Evolutionary conservation across 176 grass and related monocot genomes (phyloP), one percentile per base, ranked within the genome.

Genomic region (Eragrostis curvula): DNA sequence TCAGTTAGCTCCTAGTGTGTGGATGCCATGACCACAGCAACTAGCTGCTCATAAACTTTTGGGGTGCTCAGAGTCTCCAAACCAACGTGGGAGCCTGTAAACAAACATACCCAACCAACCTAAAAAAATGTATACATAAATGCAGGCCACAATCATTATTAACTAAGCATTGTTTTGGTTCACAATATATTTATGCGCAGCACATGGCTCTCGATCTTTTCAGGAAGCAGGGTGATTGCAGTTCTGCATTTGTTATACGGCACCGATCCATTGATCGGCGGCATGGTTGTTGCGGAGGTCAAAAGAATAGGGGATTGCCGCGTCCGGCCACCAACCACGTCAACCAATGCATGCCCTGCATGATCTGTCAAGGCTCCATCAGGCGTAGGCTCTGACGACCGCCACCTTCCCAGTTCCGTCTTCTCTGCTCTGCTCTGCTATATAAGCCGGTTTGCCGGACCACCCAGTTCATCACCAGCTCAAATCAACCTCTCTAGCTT

Each of bases 41-140:
- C n/a, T 71, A 28, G 57, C 1, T 57, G 20, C 24, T 5, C 13
- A 8, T 5, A 21, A 8, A 25, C 63, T 77, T 78, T 70, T 49
- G 1, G 73, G 64, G 20, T 47, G 13, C 23, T 27, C 7, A 18
- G 23, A 69, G 63, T 12, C 48, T 52, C 63, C 49, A 44, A 3
- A 27, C 14, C 66, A 80, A 80, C 84, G 60, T 81, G 77, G 60
- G 29, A 65, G 25, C 77, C 12, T 80, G 77, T 46, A 76, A 58
- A 58, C 39, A 76, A 77, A 13, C 30, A 51, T 17, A 9, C 5
- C 55, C 29, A 73, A 24, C 56, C 23, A 61, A 64, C 55, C 60
- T 60, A 50, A 58, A 14, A 74, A 25, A 43, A 71, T 25, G 7
- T 1, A 8, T 14, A 23, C 32, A 24, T 36, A 30, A 6, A 0